Evolutionary conservation across 176 grass and related monocot species (phyloP).

Genomic region (Raddia distichophylla): DNA sequence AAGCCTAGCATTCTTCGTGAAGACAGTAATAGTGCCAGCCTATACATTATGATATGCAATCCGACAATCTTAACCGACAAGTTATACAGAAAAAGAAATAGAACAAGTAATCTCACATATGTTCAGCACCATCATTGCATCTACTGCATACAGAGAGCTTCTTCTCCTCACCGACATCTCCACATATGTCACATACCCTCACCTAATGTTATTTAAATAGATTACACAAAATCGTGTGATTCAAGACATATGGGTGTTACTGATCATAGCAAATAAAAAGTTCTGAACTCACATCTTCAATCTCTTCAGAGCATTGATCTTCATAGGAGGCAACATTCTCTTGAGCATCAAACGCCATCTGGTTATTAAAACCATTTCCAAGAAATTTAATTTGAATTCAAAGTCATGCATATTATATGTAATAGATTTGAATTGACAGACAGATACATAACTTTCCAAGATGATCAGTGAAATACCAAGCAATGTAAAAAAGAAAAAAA

Average conservation of each 20-base stretch:
- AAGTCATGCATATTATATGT: slow-evolving; percentile 9
- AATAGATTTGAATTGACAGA: neutral
- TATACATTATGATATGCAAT: neutral
- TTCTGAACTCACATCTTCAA: slow-evolving; percentile 70
- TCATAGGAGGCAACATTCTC: slow-evolving; percentile 35
- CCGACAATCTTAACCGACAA: slow-evolving; percentile 5
- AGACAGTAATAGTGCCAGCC: slow-evolving; percentile 12
- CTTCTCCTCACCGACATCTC: slow-evolving; percentile 88
- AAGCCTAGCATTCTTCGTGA: slow-evolving; percentile 5
- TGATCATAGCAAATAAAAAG: slow-evolving; percentile 20
- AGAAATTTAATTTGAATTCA: slow-evolving; percentile 10
- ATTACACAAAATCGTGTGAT: slow-evolving; percentile 30
- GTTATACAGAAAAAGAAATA: slow-evolving; percentile 1
- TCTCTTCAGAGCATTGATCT: slow-evolving; percentile 55
- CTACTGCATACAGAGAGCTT: slow-evolving; percentile 79
- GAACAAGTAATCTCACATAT: slow-evolving; percentile 64
- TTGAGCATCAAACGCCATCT: slow-evolving; percentile 29
- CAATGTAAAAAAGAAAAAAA: neutral
- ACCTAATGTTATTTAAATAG: slow-evolving; percentile 58
- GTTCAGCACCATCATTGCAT: slow-evolving; percentile 96
- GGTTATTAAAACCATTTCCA: slow-evolving; percentile 29
- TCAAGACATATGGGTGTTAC: neutral
- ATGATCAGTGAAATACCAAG: neutral
- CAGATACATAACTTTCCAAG: slow-evolving; percentile 21
- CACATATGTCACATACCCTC: slow-evolving; percentile 96